These are phyloP conservation scores for Claviceps quebecensis DNA, from an alignment of 2,329 filamentous ascomycete genomes.

Conservation along the genomic window DNA sequence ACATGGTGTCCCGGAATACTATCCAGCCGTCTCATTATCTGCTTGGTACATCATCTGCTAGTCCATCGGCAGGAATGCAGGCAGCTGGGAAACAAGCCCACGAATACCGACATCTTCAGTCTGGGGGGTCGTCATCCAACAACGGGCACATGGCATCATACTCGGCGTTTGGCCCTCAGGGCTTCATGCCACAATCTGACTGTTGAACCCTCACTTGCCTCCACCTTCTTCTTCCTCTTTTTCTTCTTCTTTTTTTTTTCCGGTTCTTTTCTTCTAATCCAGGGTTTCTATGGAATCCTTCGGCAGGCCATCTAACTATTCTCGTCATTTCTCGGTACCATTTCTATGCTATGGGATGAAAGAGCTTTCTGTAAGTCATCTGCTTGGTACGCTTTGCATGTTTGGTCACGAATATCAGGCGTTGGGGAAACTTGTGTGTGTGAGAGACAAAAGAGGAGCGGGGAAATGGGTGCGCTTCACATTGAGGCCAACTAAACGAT, in stretches of 20 bases:
- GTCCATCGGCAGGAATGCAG: neutral
- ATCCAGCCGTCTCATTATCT: neutral
- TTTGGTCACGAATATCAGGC: neutral
- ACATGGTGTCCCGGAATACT: neutral
- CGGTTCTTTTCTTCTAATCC: neutral
- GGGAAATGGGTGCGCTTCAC: neutral
- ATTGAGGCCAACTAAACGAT: too few species aligned
- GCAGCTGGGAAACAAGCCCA: neutral
- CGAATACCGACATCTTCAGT: neutral
- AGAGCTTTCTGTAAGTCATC: neutral
- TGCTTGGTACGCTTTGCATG: neutral
- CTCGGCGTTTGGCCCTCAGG: slow-evolving; percentile 1
- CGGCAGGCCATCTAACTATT: neutral
- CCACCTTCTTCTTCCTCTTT: neutral
- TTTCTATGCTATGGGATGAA: neutral
- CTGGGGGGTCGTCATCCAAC: neutral
- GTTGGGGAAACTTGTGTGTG: neutral
- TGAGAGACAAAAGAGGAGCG: neutral
- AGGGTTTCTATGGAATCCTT: neutral
- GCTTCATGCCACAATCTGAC: slow-evolving; percentile 1
- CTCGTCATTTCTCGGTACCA: neutral
- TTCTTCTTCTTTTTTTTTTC: neutral
- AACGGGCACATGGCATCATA: slow-evolving; percentile 1
- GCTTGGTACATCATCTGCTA: neutral
- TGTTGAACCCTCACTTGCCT: neutral